Evolutionary conservation across 805 yeast species (phyloP).

Genomic region (Starmerella riodocensis): DNA sequence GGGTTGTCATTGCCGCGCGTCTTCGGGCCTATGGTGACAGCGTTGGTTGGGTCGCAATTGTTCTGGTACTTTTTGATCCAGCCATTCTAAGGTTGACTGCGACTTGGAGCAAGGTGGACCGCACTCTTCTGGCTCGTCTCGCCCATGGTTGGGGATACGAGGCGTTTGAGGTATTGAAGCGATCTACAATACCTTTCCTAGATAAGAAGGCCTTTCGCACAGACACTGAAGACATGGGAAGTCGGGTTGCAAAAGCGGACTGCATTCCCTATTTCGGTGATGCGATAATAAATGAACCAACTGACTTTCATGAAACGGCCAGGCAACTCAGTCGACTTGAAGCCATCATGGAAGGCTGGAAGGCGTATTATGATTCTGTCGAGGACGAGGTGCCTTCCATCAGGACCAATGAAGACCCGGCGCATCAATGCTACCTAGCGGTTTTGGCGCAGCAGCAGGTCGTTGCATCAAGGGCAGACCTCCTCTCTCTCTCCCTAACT

Average conservation of each 20-base stretch:
- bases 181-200: conserved; percentile 44
- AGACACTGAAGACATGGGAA: conserved; percentile 69
- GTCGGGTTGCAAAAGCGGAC: conserved; percentile 54
- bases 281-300: conserved; percentile 37
- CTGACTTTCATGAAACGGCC: background rate
- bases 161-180: conserved; percentile 71
- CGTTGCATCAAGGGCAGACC: conserved; percentile 5
- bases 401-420: conserved; percentile 15
- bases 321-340: conserved; percentile 42
- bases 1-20: conserved; percentile 73
- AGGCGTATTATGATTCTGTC: conserved; percentile 45
- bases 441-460: conserved; percentile 35
- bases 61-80: conserved; percentile 66
- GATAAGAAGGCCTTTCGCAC: conserved; percentile 60
- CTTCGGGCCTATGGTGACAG: conserved; percentile 76
- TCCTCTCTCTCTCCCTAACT: conserved; percentile 34
- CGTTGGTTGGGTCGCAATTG: conserved; percentile 88
- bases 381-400: conserved; percentile 34
- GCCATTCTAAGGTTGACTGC: conserved; percentile 62
- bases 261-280: conserved; percentile 91
- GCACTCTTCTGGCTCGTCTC: conserved; percentile 44
- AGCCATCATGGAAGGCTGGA: conserved; percentile 73
- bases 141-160: conserved; percentile 87
- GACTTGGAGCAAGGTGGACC: conserved; percentile 63
- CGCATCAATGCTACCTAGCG: conserved; percentile 16